Conservation (phyloP, 2,329 filamentous ascomycete genomes). For the Diaporthe vexans region DNA sequence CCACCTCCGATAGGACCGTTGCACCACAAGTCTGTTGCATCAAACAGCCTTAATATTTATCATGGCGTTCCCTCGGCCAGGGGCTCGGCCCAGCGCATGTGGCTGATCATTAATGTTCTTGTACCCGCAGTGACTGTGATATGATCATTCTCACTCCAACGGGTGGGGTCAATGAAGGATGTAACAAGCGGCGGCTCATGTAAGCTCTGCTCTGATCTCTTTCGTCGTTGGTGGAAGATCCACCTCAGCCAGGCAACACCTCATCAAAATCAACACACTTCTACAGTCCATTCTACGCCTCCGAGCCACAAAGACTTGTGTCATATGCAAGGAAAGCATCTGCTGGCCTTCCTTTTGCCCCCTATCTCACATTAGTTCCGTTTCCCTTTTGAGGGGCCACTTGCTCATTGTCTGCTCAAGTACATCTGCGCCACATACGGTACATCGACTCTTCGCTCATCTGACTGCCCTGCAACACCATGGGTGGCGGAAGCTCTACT, state of each 20-base stretch:
- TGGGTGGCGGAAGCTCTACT: slow-evolving; percentile 5
- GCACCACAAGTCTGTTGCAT: no score
- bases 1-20: no score
- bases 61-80: no score
- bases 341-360: not conserved
- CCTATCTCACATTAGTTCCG: not conserved
- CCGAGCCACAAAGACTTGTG: not conserved
- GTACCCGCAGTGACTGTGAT: no score
- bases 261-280: not conserved
- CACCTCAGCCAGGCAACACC: not conserved
- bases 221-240: not conserved
- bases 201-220: not conserved
- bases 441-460: not conserved
- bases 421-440: not conserved
- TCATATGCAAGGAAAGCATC: not conserved
- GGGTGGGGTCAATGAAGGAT: no score
- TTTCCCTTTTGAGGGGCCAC: not conserved
- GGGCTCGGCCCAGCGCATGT: no score
- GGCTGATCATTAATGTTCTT: no score
- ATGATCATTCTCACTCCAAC: no score
- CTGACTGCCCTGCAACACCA: not conserved
- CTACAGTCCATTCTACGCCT: not conserved
- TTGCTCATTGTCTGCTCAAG: not conserved
- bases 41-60: no score
- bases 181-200: no score